These are phyloP conservation scores for Colletotrichum limetticola DNA, from an alignment of 2,329 filamentous ascomycete genomes.

Conservation along the genomic window DNA sequence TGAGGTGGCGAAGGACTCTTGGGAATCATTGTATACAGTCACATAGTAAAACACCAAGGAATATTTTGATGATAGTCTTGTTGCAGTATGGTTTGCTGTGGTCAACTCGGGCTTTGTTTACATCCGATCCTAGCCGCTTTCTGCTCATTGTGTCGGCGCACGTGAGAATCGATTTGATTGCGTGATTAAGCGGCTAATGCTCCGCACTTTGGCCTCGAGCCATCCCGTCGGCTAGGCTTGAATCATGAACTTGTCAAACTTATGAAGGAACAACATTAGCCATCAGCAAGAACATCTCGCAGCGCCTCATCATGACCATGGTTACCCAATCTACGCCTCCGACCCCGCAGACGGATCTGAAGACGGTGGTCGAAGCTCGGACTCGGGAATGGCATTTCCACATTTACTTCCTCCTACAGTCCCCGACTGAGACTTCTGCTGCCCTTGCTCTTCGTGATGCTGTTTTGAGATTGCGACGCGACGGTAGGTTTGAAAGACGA, in stretches of 20 bases:
- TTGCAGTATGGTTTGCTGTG: background rate
- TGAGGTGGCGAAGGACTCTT: background rate
- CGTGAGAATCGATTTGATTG: background rate
- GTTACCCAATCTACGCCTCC: conserved; percentile 34
- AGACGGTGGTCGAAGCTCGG: conserved; percentile 43
- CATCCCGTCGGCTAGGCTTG: background rate
- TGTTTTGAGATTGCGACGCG: conserved; percentile 44
- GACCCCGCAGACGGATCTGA: conserved; percentile 41
- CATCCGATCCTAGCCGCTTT: background rate
- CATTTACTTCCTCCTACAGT: conserved; percentile 47
- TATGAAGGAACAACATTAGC: background rate
- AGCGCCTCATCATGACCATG: conserved; percentile 23
- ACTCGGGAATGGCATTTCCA: conserved; percentile 48
- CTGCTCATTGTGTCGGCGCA: background rate
- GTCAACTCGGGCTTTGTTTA: background rate
- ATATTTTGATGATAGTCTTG: background rate
- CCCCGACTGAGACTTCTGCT: conserved; percentile 43
- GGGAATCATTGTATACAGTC: background rate
- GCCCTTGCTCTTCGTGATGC: conserved; percentile 47
- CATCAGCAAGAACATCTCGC: background rate
- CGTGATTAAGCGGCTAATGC: background rate
- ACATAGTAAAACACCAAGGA: background rate
- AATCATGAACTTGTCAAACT: background rate
- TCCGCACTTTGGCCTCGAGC: background rate
- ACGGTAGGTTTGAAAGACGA: conserved; percentile 37